Evolutionary conservation across 371 early-diverging fungal species (phyloP).

Genomic region (Catenaria anguillulae): DNA sequence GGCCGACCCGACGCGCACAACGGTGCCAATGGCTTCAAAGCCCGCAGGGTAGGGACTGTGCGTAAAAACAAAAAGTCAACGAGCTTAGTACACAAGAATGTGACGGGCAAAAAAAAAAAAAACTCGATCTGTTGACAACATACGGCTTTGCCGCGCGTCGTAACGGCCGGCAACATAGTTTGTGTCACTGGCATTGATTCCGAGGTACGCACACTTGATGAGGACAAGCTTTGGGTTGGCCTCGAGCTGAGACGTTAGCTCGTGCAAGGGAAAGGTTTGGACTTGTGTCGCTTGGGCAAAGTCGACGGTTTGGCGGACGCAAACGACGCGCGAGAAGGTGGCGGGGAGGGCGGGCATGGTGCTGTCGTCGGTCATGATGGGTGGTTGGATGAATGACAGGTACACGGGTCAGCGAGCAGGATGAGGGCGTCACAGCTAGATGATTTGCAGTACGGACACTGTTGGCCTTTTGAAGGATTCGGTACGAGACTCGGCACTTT

Average conservation of each 20-base stretch:
- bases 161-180: slow-evolving; percentile 44
- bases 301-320: background rate
- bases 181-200: slow-evolving; percentile 43
- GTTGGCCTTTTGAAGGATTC: too few species aligned
- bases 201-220: slow-evolving; percentile 30
- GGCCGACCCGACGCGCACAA: slow-evolving; percentile 30
- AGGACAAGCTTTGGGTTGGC: slow-evolving; percentile 22
- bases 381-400: too few species aligned
- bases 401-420: too few species aligned
- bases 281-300: background rate
- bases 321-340: background rate
- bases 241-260: slow-evolving; percentile 9
- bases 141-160: slow-evolving; percentile 34
- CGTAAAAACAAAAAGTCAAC: slow-evolving; percentile 13
- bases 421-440: too few species aligned
- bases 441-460: too few species aligned
- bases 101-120: too few species aligned
- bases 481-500: too few species aligned
- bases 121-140: too few species aligned
- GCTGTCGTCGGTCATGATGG: too few species aligned
- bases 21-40: slow-evolving; percentile 37
- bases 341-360: too few species aligned
- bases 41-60: slow-evolving; percentile 39
- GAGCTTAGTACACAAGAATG: too few species aligned
- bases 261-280: background rate